Base-by-base conservation (phyloP, 306 rosid genomes). In the Elaeagnus macrophylla region DNA sequence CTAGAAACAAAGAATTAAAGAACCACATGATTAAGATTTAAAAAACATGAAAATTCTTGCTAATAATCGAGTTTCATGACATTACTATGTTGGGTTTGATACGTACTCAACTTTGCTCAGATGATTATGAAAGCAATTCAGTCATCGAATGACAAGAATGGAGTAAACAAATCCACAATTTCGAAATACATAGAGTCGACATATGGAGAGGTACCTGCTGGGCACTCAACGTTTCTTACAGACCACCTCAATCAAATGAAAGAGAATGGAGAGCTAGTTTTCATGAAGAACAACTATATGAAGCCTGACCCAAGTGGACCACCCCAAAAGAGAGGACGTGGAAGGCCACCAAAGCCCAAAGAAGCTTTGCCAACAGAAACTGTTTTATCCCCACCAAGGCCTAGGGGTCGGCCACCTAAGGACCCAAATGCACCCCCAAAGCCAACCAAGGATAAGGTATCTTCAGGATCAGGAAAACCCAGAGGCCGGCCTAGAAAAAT, bases 401-500 rank as follows among this genome's bases (percentile, higher is more conserved):
- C 82, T 2, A 81, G 94, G 63, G 95, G 97, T 36, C 83, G 94
- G 6, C 95, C 90, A 0, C 95, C 85, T 0, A 89, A 85, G 70
- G 95, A 89, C 54, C 95, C 82, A 0, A 69, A 69, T 60, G 94
- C 67, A 0, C 71, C 73, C 2, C 78, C 78, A 1, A 72, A 53
- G 57, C 69, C 74, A 0, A 60, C 75, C 9, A 66, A 75, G 71
- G 52, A 59, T 16, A 25, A 25, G 32, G 3, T 25, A 5, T 25
- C 32, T 25, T 25, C 32, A 25, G 32, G 67, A 8, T 67, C 71
- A 8, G 85, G 81, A 39, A 77, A 75, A 44, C 85, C 83, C 0
- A 74, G 89, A 51, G 96, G 96, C 12, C 83, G 94, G 53, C 96
- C 94, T 0, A 81, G 89, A 73, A 88, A 88, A 47, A 81, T 81